A percentile compares a stretch with the other conserved stretches of the same genome.
Evolutionary conservation across 768 basidiomycete genomes (phyloP).

Genomic region (Termitomyces sp.): DNA sequence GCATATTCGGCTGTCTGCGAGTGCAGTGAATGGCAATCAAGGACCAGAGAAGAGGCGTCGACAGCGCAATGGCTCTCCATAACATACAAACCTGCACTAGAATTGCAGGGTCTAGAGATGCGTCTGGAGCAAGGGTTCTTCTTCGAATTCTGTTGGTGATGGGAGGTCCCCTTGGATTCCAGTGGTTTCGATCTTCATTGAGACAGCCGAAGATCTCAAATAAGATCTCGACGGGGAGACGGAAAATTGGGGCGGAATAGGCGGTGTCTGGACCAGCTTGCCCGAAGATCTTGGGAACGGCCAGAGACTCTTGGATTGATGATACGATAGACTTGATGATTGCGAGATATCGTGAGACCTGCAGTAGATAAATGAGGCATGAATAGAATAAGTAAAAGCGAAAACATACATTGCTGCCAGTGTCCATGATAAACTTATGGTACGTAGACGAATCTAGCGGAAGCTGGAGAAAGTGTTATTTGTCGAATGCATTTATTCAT

Average conservation of each 20-base stretch:
- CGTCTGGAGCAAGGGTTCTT: conserved; percentile 2
- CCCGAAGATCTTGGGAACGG: background rate
- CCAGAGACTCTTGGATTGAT: background rate
- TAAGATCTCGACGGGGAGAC: conserved; percentile 4
- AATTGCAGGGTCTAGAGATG: conserved; percentile 5
- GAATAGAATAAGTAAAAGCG: background rate
- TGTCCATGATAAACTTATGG: too few relatives aligned
- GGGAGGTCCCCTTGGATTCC: background rate
- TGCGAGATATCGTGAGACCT: background rate
- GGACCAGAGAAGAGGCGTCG: conserved; percentile 5
- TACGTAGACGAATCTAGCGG: too few relatives aligned
- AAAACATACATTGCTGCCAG: background rate
- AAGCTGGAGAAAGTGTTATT: too few relatives aligned
- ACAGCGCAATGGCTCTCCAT: conserved; percentile 5
- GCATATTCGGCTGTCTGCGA: background rate
- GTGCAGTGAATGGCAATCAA: conserved; percentile 1
- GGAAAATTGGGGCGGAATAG: conserved; percentile 1
- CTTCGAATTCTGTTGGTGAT: background rate
- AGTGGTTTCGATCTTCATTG: background rate
- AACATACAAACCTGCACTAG: conserved; percentile 8
- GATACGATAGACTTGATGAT: background rate
- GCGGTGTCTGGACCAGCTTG: background rate
- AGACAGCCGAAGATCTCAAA: conserved; percentile 1
- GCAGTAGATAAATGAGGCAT: background rate
- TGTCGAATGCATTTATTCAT: too few relatives aligned